Evolutionary conservation across 2,329 filamentous ascomycete genomes (phyloP).

Genomic region (Xylaria multiplex): DNA sequence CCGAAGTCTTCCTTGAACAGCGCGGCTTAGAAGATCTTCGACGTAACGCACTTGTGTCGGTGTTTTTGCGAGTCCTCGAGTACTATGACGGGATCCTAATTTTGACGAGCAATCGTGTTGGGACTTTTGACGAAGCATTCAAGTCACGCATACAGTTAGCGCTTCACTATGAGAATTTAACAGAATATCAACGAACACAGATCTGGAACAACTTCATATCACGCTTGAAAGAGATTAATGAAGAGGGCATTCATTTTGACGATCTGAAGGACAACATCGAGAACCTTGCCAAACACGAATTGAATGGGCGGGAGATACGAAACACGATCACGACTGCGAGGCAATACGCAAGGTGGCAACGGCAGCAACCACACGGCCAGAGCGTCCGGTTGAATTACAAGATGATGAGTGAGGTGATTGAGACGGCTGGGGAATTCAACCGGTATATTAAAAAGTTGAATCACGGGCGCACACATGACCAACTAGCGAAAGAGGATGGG

Average conservation of each 20-base stretch:
- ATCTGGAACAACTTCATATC: conserved; percentile 40
- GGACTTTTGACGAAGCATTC: conserved; percentile 42
- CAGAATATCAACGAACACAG: conserved; percentile 23
- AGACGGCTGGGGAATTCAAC: conserved; percentile 12
- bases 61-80: conserved; percentile 53
- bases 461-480: not conserved
- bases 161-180: conserved; percentile 37
- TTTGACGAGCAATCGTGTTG: conserved; percentile 53
- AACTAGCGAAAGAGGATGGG: conserved; percentile 14
- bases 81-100: conserved; percentile 56
- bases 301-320: conserved; percentile 58
- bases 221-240: conserved; percentile 11
- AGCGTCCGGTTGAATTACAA: not conserved
- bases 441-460: conserved; percentile 16
- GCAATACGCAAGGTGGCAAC: conserved; percentile 15
- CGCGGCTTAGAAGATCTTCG: conserved; percentile 33
- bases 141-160: conserved; percentile 40
- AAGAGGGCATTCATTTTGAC: conserved; percentile 24
- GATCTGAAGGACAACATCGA: conserved; percentile 36
- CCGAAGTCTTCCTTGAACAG: conserved; percentile 33
- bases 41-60: conserved; percentile 42
- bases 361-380: not conserved
- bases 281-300: conserved; percentile 49
- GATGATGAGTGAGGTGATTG: conserved; percentile 18
- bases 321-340: conserved; percentile 48